A percentile compares a stretch with the other conserved stretches of the same genome.
phyloP scores from a whole-genome alignment of 228 moss, liverwort and hornwort genomes.

The Sphagnum magellanicum region DNA sequence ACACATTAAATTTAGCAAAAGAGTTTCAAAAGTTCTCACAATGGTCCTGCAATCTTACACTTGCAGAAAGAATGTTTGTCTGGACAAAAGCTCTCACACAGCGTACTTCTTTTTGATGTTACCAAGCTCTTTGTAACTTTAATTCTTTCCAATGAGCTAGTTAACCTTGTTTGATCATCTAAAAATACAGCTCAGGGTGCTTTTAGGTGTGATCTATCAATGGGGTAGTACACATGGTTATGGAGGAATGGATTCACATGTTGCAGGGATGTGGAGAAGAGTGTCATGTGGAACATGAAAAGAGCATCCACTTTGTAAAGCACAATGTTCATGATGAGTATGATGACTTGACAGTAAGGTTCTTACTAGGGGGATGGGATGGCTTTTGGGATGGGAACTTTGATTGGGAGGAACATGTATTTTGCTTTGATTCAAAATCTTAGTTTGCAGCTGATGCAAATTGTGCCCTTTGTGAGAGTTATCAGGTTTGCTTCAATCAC shows the following conservation, averaged over 20 bases:
- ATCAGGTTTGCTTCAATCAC: neutral
- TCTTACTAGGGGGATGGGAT: neutral
- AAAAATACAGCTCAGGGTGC: neutral
- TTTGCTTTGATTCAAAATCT: no score
- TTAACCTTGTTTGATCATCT: no score
- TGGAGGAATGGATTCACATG: neutral
- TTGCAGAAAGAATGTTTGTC: no score
- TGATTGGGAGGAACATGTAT: neutral
- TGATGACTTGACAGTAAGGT: slow-evolving; percentile 42
- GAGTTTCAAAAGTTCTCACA: no score
- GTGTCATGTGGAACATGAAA: slow-evolving; percentile 21
- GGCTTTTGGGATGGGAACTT: neutral
- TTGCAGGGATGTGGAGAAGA: slow-evolving; percentile 44
- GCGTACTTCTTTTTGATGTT: no score
- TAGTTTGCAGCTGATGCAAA: no score
- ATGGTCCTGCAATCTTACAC: no score
- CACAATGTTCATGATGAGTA: slow-evolving; percentile 56
- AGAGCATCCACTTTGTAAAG: slow-evolving; percentile 36
- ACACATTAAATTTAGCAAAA: no score
- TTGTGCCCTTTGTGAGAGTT: neutral
- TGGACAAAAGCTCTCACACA: no score
- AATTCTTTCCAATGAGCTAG: no score
- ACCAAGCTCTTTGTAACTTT: no score
- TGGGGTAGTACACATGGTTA: neutral
- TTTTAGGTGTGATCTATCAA: neutral